Base-by-base conservation (phyloP, 2,329 filamentous ascomycete genomes). In the Calonectria naviculata region DNA sequence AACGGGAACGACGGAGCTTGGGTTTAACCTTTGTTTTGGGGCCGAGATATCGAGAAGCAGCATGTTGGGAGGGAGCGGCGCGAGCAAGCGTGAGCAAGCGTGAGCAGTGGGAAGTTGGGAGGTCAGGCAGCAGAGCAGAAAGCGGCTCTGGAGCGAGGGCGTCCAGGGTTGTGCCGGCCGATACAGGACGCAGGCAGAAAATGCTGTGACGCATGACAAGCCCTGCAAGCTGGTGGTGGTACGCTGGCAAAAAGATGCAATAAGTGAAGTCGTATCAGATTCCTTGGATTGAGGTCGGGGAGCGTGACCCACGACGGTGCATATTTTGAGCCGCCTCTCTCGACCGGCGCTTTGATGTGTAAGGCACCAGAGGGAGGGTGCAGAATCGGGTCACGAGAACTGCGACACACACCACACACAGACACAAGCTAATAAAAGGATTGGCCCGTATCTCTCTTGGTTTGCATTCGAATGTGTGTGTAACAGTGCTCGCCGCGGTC, bases 1-100 rank as follows among this genome's bases (percentile, higher is more conserved):
- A 70, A 74, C 74, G 74, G 70, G 65, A 78, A 70, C 64, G 58
- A 58, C 64, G 65, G 49, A 41, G 66, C 49, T 71, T 71, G 52
- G 21, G 67, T 74, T 73, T 71, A 73, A 74, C 56, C 36, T 71
- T 54, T 26, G 58, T n/a, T 41, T 60, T 54, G 17, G 10, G 49
- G 24, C 21, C 9, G 7, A 60, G 54, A 58, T 13, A 21, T 61
- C n/a, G 15, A 26, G 28, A 58, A 34, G 34, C 49, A 38, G 24
- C 42, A 49, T 49, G n/a, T 54, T 10, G 28, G 38, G 26, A 31
- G 56, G 19, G 28, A 29, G 17, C 28, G 38, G 56, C 42, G 13
- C n/a, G 15, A 41, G n/a, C n/a, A n/a, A 41, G 38, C 17, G 38
- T 6, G 15, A 41, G n/a, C 36, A 38, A 13, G 17, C n/a, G n/a